Conservation (phyloP, 176 grass and related monocot species). For the Carex cristatella region DNA sequence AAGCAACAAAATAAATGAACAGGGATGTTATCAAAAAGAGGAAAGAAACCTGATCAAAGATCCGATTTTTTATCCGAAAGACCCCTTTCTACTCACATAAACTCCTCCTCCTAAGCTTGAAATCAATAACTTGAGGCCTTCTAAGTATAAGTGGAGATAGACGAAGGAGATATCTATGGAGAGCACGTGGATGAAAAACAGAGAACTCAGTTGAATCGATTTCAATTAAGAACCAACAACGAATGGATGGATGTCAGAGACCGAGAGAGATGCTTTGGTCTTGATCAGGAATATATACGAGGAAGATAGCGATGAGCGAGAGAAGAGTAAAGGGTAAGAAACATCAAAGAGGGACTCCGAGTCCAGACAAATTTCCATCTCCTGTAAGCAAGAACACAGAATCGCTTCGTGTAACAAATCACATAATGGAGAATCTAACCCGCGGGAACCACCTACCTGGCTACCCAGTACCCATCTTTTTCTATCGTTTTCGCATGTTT, state of each 20-base stretch:
- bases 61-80: not conserved
- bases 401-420: not conserved
- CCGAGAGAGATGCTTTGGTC: conserved; percentile 9
- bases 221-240: not conserved
- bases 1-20: not conserved
- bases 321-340: not conserved
- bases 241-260: not conserved
- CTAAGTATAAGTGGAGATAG: not conserved
- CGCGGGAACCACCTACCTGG: not conserved
- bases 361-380: not conserved
- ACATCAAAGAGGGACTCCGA: not conserved
- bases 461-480: too few species aligned
- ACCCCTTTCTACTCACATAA: not conserved
- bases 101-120: not conserved
- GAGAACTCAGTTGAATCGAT: not conserved
- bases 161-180: not conserved
- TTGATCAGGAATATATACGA: not conserved
- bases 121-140: not conserved
- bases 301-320: not conserved
- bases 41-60: conserved; percentile 7
- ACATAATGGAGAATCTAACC: not conserved
- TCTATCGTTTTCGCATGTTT: not conserved
- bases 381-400: too few species aligned
- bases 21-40: not conserved
- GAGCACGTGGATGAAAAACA: not conserved